Base-by-base conservation (phyloP, 2,329 filamentous ascomycete species). In the Botrytis hyacinthi region DNA sequence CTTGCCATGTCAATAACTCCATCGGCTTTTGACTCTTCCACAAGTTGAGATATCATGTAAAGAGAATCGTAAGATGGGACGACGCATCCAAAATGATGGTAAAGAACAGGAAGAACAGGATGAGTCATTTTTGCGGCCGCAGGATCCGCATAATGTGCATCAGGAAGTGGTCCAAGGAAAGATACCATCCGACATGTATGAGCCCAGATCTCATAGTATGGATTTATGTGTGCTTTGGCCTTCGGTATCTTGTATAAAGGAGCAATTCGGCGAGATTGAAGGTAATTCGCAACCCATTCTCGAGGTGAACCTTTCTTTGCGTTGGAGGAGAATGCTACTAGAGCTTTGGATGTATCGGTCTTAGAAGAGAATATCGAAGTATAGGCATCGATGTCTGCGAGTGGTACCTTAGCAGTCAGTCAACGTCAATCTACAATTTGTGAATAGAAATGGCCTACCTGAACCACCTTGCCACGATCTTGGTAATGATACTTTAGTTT, bases 41-140 rank as follows among this genome's bases (percentile, higher is more conserved):
- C 85, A 3, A 92, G 80, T 66, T 86, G 83, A 51, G 85, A 86
- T 46, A 94, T 85, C 35, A 91, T 83, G 75, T 87, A 84, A 20
- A 94, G 83, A 2, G 87, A 85, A 77, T 93, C 90, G 80, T 91
- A 91, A 16, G 87, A 88, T 0, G 92, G 92, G 32, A 89, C 89
- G 1, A 88, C 87, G 82, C 92, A 94, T 69, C 91, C 91, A 81
- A 94, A 94, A 81, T 94, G 92, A 82, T 94, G 92, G 86, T 93
- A 94, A 72, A 93, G 85, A 29, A 94, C 84, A 3, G 92, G 92
- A 14, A 94, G 85, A 10, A 93, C 84, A 77, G 92, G 91, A 82
- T 94, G 92, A 68, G 87, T 87, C 74, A 85, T 86, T 70, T 84
- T 85, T 6, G 87, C 85, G 40, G 84, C 82, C 26, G 84, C 84